Evolutionary conservation across 768 basidiomycete genomes (phyloP), one percentile per base, ranked within the genome.

Genomic region (Suillus hirtellus): DNA sequence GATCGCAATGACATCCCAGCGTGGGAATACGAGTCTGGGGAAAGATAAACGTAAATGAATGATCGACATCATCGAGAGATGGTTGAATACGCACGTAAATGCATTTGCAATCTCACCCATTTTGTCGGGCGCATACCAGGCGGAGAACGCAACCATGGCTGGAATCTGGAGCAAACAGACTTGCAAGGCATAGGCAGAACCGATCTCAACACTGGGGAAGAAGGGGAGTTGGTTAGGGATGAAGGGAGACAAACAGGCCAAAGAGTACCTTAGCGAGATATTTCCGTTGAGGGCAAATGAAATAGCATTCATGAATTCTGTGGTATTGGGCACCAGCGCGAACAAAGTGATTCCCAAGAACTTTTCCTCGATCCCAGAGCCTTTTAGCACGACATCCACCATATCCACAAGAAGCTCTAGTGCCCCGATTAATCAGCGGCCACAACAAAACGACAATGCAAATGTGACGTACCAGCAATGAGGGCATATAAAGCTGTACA

Each of bases 291-390:
- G 76, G 34, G 97, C 96, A 72, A 99, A 99, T 3, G 95, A 96
- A 65, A 99, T 95, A 58, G 97, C 97, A 72, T 98, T 99, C 95
- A 97, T 97, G 75, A 99, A 99, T 76, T 99, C 97, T 2, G 97
- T 99, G 4, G 96, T 97, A 72, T 99, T 99, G 4, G 97, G 97
- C 0, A 99, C 96, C 38, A 99, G 85, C 9, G 97, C 97, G 72
- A 99, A 99, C 11, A 99, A 82, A 0, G 95, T 98, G 65, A 99
- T 83, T 59, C 97, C 97, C 37, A 99, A 84, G 82, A 99, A 96
- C 73, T 99, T 99, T 73, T 99, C 97, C 63, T 97, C 93, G 35
- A 99, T 93, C 2, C 93, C 93, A 0, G 94, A 95, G 27, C 88
- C 94, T 68, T 92, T 80, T 24, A 99, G 81, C 12, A 99, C 88